phyloP scores from a whole-genome alignment of 805 yeast genomes.

The Sporopachydermia quercuum region DNA sequence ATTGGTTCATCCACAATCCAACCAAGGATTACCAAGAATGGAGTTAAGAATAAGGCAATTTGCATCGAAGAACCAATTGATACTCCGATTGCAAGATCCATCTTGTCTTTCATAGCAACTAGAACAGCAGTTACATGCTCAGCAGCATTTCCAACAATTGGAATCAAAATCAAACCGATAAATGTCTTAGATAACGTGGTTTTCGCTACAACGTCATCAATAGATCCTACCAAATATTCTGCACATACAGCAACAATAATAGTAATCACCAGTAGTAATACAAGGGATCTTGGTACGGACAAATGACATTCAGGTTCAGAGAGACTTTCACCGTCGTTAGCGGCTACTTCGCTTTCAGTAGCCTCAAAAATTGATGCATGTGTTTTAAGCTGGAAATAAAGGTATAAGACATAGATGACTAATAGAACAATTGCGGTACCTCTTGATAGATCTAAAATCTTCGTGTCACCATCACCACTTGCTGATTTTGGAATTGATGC shows the following conservation, averaged over 20 bases:
- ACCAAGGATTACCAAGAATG: slow-evolving; percentile 88
- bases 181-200: slow-evolving; percentile 89
- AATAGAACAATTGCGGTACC: slow-evolving; percentile 74
- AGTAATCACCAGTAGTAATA: slow-evolving; percentile 47
- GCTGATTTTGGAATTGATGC: slow-evolving; percentile 48
- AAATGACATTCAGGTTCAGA: slow-evolving; percentile 28
- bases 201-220: slow-evolving; percentile 71
- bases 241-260: slow-evolving; percentile 79
- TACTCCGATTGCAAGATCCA: slow-evolving; percentile 95
- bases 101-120: slow-evolving; percentile 90
- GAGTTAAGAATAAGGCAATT: slow-evolving; percentile 89
- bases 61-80: slow-evolving; percentile 95
- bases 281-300: slow-evolving; percentile 37
- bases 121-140: slow-evolving; percentile 95
- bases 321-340: slow-evolving; percentile 9
- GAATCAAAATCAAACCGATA: slow-evolving; percentile 84
- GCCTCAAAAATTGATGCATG: slow-evolving; percentile 67
- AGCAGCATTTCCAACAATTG: slow-evolving; percentile 97
- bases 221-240: slow-evolving; percentile 84
- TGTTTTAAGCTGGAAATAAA: slow-evolving; percentile 79
- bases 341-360: slow-evolving; percentile 21
- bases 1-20: slow-evolving; percentile 86
- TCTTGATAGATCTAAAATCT: slow-evolving; percentile 64
- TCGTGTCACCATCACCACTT: slow-evolving; percentile 23
- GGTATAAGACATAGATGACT: slow-evolving; percentile 59